Base-by-base conservation (phyloP, 495 filamentous ascomycete genomes). In the Daldinia vernicosa region DNA sequence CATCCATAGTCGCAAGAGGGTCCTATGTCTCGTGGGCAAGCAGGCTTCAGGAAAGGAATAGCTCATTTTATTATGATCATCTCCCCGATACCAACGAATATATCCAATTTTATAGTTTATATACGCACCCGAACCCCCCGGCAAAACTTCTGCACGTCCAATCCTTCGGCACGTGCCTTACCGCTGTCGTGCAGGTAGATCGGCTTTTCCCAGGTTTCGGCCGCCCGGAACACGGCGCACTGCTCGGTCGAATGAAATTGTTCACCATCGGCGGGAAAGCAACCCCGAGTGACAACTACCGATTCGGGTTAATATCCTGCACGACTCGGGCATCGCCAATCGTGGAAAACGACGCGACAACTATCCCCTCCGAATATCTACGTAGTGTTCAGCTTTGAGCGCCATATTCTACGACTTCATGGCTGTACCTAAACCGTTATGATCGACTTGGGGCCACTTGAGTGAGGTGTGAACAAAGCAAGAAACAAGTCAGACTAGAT, bases 31-130 rank as follows among this genome's bases (percentile, higher is more conserved):
- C 3, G 22, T 51, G 22, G 45, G 14, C 14, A 63, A 59, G 67
- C 45, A 65, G 67, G 67, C 66, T 65, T 55, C 24, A 26, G 5
- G 32, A 50, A 65, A 40, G 33, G 32, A 63, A 39, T 35, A 47
- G 12, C 19, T 50, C 6, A 37, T 55, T 58, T 60, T 50, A 33
- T 40, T 4, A 33, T 50, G 35, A 51, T 27, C 11, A 43, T 60
- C 15, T 40, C 17, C 37, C 15, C 35, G 8, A 27, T 43, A 28
- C 54, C 55, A 60, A 52, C 54, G 50, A 6, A 26, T 54, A 52
- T 26, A 60, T 8, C 27, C n/a, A n/a, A n/a, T n/a, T n/a, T n/a
- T n/a, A n/a, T n/a, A n/a, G n/a, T n/a, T n/a, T 62, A 62, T 27
- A 35, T 37, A 52, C 27, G 52, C 50, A 15, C 37, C 14, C 11